Conservation (phyloP, 345 rosid species). For the Mangifera indica region DNA sequence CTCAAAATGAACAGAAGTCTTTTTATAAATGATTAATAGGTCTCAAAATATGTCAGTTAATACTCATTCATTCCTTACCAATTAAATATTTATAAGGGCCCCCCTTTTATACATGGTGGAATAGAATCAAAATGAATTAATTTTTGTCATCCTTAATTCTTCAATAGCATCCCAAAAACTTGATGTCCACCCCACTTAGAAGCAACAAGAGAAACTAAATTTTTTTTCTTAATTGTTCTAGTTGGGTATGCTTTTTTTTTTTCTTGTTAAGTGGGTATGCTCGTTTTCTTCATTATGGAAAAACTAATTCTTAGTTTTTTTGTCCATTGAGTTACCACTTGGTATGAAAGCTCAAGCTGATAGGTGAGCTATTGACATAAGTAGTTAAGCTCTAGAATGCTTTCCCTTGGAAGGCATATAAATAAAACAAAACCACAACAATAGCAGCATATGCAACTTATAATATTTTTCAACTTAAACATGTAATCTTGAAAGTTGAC, state of each 20-base stretch:
- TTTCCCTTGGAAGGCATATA: background rate
- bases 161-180: background rate
- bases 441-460: too few relatives aligned
- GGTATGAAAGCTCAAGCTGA: background rate
- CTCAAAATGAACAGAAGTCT: background rate
- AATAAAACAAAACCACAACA: background rate
- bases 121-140: background rate
- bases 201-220: background rate
- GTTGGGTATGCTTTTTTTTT: background rate
- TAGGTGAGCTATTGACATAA: background rate
- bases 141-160: background rate
- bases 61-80: background rate
- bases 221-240: background rate
- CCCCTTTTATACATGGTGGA: too few relatives aligned
- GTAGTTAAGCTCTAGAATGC: background rate
- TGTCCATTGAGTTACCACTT: background rate
- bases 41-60: background rate
- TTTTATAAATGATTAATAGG: too few relatives aligned
- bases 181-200: background rate
- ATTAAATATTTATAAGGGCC: background rate
- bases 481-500: too few relatives aligned
- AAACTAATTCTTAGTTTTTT: background rate
- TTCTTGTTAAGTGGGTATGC: too few relatives aligned
- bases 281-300: background rate
- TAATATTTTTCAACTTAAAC: too few relatives aligned